phyloP scores from a whole-genome alignment of 257 asterid species.

The Solanum chmielewskii region DNA sequence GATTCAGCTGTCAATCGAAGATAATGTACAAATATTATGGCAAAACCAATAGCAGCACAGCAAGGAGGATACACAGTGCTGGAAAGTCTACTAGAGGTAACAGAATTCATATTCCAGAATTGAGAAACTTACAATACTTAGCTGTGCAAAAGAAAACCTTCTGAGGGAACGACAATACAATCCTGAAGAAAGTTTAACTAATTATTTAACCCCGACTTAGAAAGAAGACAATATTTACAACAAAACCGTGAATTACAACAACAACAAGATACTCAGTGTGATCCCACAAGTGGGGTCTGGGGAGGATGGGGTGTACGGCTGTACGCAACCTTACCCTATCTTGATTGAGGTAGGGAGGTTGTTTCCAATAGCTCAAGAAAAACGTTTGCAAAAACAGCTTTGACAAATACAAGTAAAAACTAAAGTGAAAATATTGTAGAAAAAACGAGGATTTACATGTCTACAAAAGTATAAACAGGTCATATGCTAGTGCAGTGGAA shows the following conservation, averaged over 20 bases:
- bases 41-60: not conserved
- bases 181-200: conserved; percentile 26
- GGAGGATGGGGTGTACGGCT: not conserved
- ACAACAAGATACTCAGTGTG: not conserved
- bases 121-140: conserved; percentile 40
- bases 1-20: conserved; percentile 47
- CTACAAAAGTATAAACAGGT: not conserved
- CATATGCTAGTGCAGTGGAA: not conserved
- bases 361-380: not conserved
- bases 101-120: not conserved
- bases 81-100: not conserved
- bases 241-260: not conserved
- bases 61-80: not conserved
- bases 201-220: not conserved
- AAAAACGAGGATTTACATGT: not conserved
- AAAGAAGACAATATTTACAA: not conserved
- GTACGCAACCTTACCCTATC: not conserved
- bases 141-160: conserved; percentile 45
- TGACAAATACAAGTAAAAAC: not conserved
- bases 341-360: not conserved
- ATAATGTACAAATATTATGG: conserved; percentile 8
- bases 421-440: not conserved
- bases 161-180: conserved; percentile 22
- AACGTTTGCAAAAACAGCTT: not conserved
- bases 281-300: not conserved